Base-by-base conservation (phyloP, 169 alveolate species). In the Theileria parva region DNA sequence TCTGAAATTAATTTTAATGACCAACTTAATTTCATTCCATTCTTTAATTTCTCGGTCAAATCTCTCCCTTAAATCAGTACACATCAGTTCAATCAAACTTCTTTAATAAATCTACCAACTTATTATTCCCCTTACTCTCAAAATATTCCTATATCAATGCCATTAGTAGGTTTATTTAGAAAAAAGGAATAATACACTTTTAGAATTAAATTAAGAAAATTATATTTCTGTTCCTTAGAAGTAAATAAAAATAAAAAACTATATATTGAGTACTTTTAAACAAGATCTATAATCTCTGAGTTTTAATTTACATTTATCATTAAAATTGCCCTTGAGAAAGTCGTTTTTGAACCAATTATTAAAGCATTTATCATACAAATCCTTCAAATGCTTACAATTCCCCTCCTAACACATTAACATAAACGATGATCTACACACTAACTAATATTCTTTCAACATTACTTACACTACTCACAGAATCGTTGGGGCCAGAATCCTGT, bases 301-400 rank as follows among this genome's bases (percentile, higher is more conserved):
- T 60, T 86, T 73, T 23, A 60, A 73, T 27, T 83, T 79, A 55
- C 94, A 89, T 17, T 86, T 84, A 70, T 89, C 92, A 72, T 80
- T 83, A 73, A 89, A 66, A 37, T 81, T 80, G 15, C 94, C 94
- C 79, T 89, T 89, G 65, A 89, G 94, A 60, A 89, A 68, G 50
- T 89, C 88, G 69, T 89, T 75, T 65, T 80, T 89, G 63, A 86
- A 72, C 94, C 94, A 89, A 23, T 76, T 60, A 66, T 86, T 81
- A 68, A 89, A 89, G 80, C 94, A 89, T 53, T 71, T 80, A 37
- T 86, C 83, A 65, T 89, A 89, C 37, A 77, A 70, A 30, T 77
- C 92, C 75, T 89, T 89, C 61, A 74, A 70, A 57, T 89, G 88
- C 57, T 65, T 57, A 68, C 94, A 89, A 50, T 64, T 84, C 25